Base-by-base conservation (phyloP, 169 alveolate species). In the Eimeria sp. region DNA sequence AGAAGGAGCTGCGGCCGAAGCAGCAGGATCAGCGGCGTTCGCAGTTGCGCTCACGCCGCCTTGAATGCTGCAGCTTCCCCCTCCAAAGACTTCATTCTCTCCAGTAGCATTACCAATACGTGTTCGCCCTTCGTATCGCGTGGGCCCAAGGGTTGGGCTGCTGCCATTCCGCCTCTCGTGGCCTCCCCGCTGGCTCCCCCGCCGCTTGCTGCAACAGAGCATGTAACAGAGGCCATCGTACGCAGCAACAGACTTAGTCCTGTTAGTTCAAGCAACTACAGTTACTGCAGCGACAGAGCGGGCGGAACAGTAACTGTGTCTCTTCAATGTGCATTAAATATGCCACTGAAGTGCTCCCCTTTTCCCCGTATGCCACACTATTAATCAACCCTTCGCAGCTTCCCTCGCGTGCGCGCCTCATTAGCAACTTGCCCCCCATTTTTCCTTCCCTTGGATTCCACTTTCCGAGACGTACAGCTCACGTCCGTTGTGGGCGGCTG, bases 81-180 rank as follows among this genome's bases (percentile, higher is more conserved):
- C 93, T 87, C 93, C 93, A 87, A 64, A 27, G 93, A 60, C 80
- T 64, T 87, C 93, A 87, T 60, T 52, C 93, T 87, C 93, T 87
- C 93, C 33, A 87, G 25, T 13, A 87, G 93, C 82, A 58, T 87
- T n/a, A 87, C 93, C 54, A 87, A 18, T 16, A 87, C 93, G 80
- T 60, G 93, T 64, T 87, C 93, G 25, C 93, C 93, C 66, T 87
- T 87, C 60, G 76, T 64, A 60, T 87, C 93, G 14, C 82, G 60
- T 6, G 82, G 46, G 30, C 93, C 93, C 62, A 58, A 37, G 33
- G 80, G 54, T 25, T 82, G 66, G 25, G 93, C 66, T 66, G 82
- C 58, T 40, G 82, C 93, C 66, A 33, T 54, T 20, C 82, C 82
- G 82, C 93, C 93, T 64, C 83, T 37, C 46, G 54, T 16, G 30